Conservation (phyloP, 495 filamentous ascomycete species). For the Tuber umbilicatum region DNA sequence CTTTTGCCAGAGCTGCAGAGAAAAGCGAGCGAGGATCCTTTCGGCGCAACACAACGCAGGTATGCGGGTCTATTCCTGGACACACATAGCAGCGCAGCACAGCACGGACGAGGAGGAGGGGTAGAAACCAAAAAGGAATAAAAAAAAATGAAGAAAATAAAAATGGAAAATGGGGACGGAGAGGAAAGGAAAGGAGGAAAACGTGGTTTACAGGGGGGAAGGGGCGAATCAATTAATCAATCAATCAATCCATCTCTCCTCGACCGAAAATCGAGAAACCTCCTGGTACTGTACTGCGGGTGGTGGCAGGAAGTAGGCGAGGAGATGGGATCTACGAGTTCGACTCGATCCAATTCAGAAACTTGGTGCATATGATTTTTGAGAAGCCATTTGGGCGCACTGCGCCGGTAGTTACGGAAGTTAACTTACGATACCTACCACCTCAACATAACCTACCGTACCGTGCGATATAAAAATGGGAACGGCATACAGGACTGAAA, state of each 20-base stretch:
- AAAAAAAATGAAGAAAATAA: neutral
- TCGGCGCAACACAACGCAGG: slow-evolving; percentile 11
- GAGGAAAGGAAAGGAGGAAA: slow-evolving; percentile 20
- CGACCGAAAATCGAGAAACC: neutral
- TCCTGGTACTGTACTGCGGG: slow-evolving; percentile 5
- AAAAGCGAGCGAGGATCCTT: slow-evolving; percentile 19
- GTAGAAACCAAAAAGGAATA: neutral
- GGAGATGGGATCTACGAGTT: slow-evolving; percentile 15
- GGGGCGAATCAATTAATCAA: slow-evolving; percentile 33
- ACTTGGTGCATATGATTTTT: neutral
- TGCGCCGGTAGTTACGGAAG: neutral
- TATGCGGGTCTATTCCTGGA: slow-evolving; percentile 40
- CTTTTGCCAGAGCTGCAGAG: slow-evolving; percentile 15
- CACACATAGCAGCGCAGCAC: slow-evolving; percentile 6
- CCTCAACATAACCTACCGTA: neutral
- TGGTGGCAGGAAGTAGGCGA: slow-evolving; percentile 17
- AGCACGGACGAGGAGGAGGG: neutral
- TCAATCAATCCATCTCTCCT: slow-evolving; percentile 12
- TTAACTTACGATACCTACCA: neutral
- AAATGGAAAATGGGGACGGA: neutral
- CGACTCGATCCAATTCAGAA: neutral
- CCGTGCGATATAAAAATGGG: slow-evolving; percentile 2
- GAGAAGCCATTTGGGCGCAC: neutral
- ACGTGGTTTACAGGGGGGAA: slow-evolving; percentile 33
- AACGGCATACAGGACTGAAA: neutral